Evolutionary conservation across 768 basidiomycete species (phyloP), one percentile per base, ranked within the genome.

Genomic region (Tubosaeta sp.): DNA sequence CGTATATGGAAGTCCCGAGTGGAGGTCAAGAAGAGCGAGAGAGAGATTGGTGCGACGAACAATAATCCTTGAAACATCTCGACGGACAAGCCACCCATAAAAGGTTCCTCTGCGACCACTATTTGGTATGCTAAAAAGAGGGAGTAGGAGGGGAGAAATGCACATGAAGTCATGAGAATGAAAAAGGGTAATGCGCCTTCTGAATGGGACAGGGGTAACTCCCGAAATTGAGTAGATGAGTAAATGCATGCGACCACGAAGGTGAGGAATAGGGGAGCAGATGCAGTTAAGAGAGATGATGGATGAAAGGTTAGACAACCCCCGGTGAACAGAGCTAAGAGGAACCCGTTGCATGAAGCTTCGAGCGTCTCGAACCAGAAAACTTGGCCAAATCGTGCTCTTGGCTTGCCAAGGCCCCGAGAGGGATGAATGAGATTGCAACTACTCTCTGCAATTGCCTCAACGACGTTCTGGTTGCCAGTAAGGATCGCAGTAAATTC

Each of bases 361-460:
- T 38, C 19, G 17, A 19, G 10, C 6, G 5, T n/a, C 10, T 17
- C 17, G 10, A 17, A 11, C 7, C 17, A 10, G 5, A 38, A 19
- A 38, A 17, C 9, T 19, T 19, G 17, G 17, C 37, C 37, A 19
- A 38, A 6, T 37, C 6, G n/a, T 34, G 12, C 13, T 34, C 12
- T 34, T n/a, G n/a, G n/a, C 33, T 34, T 34, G 35, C 1, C 16
- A 6, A 7, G 35, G 7, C 9, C n/a, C 13, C 35, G 12, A 6
- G 33, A 14, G 10, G 27, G 22, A 29, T 39, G 46, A 35, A 35
- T 50, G 25, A 47, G 39, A 27, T 11, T 34, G 41, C 54, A 57
- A 6, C 42, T 19, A 10, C 51, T 35, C 37, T 50, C 52, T 26
- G 48, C 39, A 19, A 54, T 46, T 16, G 52, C 43, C 12, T 57